A percentile compares a stretch with the other conserved stretches of the same genome.
Evolutionary conservation across 176 grass and related monocot species (phyloP).

Genomic region (Ensete ventricosum): DNA sequence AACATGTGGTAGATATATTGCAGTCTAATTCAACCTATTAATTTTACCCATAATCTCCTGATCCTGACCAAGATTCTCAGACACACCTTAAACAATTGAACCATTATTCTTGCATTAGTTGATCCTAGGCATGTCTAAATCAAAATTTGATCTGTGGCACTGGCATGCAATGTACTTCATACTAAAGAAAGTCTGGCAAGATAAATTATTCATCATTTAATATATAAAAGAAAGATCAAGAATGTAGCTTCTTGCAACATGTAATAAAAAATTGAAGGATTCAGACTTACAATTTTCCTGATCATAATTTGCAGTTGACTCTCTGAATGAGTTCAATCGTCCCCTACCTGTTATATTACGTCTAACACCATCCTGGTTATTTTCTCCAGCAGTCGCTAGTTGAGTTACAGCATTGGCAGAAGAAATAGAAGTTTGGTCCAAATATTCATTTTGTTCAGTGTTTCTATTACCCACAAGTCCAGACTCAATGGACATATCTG

Average conservation of each 20-base stretch:
- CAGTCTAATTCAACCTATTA: too few relatives aligned
- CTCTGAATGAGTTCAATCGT: slow-evolving; percentile 25
- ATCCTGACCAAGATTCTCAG: too few relatives aligned
- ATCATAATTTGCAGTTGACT: slow-evolving; percentile 40
- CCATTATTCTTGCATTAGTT: too few relatives aligned
- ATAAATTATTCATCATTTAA: background rate
- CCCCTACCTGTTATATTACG: slow-evolving; percentile 24
- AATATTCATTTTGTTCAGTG: slow-evolving; percentile 36
- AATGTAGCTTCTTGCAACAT: background rate
- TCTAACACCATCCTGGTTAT: slow-evolving; percentile 34
- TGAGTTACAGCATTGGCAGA: slow-evolving; percentile 41
- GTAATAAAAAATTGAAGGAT: slow-evolving; percentile 3
- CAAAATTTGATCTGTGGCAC: too few relatives aligned
- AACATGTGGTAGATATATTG: too few relatives aligned
- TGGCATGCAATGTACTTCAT: too few relatives aligned
- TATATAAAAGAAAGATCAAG: slow-evolving; percentile 8
- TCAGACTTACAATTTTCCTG: slow-evolving; percentile 63
- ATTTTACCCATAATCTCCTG: too few relatives aligned
- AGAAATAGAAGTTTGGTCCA: slow-evolving; percentile 46
- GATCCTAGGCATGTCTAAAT: too few relatives aligned
- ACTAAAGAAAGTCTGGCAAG: too few relatives aligned
- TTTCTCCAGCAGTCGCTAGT: slow-evolving; percentile 46
- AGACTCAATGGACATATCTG: slow-evolving; percentile 17
- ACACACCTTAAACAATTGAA: too few relatives aligned
- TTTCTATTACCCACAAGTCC: slow-evolving; percentile 31